Evolutionary conservation across 495 filamentous ascomycete genomes (phyloP).

Genomic region (Cladorrhinum samala): DNA sequence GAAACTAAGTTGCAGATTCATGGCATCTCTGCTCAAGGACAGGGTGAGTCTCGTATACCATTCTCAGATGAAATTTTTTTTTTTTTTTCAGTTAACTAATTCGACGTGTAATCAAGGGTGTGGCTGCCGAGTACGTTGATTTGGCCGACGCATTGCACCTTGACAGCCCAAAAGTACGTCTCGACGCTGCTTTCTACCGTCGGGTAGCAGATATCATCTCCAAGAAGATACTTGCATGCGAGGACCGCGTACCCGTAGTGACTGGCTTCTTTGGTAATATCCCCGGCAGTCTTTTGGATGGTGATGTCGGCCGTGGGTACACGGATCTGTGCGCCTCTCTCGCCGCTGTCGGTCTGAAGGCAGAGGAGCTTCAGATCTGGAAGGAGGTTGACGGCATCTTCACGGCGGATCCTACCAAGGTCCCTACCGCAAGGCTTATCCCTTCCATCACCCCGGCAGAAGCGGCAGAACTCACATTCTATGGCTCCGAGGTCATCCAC

Average conservation of each 20-base stretch:
- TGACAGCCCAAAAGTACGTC: slow-evolving; percentile 46
- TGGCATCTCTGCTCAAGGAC: slow-evolving; percentile 75
- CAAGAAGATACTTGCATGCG: slow-evolving; percentile 63
- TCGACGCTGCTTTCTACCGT: slow-evolving; percentile 78
- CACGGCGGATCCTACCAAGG: slow-evolving; percentile 81
- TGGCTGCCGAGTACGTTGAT: slow-evolving; percentile 82
- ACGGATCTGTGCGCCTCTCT: slow-evolving; percentile 85
- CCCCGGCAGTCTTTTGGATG: slow-evolving; percentile 69
- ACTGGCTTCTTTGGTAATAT: slow-evolving; percentile 88
- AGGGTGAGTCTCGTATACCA: slow-evolving; percentile 26
- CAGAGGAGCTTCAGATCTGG: slow-evolving; percentile 82
- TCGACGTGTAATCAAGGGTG: slow-evolving; percentile 45
- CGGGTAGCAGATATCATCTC: slow-evolving; percentile 57
- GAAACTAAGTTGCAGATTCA: slow-evolving; percentile 83
- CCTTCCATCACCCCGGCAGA: slow-evolving; percentile 77
- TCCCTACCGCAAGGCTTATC: slow-evolving; percentile 74
- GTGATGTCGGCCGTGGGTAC: slow-evolving; percentile 76
- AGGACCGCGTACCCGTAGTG: slow-evolving; percentile 65
- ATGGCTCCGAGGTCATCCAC: slow-evolving; percentile 93
- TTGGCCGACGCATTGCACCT: slow-evolving; percentile 67
- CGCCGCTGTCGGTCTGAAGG: slow-evolving; percentile 68
- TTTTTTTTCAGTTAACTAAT: background rate
- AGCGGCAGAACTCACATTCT: slow-evolving; percentile 86
- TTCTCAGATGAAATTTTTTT: background rate
- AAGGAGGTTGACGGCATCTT: slow-evolving; percentile 93